These are phyloP conservation scores for Penstemon davidsonii DNA, from an alignment of 257 asterid genomes.

Conservation along the genomic window DNA sequence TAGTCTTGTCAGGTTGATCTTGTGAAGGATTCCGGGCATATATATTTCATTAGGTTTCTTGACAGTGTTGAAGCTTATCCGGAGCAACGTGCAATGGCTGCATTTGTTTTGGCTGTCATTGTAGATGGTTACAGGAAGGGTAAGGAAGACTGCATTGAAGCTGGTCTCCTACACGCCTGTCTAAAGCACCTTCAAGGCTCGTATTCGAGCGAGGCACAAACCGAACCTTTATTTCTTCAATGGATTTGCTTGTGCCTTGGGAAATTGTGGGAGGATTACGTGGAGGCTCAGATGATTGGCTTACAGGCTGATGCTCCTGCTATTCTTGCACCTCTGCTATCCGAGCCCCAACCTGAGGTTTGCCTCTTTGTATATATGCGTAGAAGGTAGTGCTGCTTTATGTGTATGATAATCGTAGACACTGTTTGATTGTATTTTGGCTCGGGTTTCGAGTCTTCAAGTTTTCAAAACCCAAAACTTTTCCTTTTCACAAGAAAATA, in stretches of 20 bases:
- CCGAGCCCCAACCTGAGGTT: slow-evolving; percentile 99
- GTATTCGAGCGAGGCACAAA: slow-evolving; percentile 70
- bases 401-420: not conserved
- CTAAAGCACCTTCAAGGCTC: slow-evolving; percentile 86
- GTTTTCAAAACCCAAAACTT: too few relatives aligned
- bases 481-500: too few relatives aligned
- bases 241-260: slow-evolving; percentile 99
- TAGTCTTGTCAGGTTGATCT: slow-evolving; percentile 99
- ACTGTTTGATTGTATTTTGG: too few relatives aligned
- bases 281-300: slow-evolving; percentile 82
- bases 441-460: too few relatives aligned
- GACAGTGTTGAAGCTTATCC: slow-evolving; percentile 96
- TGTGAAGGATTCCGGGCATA: slow-evolving; percentile 94
- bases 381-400: not conserved
- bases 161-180: slow-evolving; percentile 75
- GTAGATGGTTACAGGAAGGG: slow-evolving; percentile 96
- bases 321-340: slow-evolving; percentile 76
- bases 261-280: slow-evolving; percentile 91
- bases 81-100: slow-evolving; percentile 99
- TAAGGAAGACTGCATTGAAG: slow-evolving; percentile 90
- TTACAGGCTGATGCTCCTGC: slow-evolving; percentile 88
- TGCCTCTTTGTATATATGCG: slow-evolving; percentile 11
- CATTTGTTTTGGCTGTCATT: slow-evolving; percentile 95
- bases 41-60: slow-evolving; percentile 85
- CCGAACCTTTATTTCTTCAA: slow-evolving; percentile 91